Base-by-base conservation (phyloP, 805 yeast species). In the Brettanomyces nanus region DNA sequence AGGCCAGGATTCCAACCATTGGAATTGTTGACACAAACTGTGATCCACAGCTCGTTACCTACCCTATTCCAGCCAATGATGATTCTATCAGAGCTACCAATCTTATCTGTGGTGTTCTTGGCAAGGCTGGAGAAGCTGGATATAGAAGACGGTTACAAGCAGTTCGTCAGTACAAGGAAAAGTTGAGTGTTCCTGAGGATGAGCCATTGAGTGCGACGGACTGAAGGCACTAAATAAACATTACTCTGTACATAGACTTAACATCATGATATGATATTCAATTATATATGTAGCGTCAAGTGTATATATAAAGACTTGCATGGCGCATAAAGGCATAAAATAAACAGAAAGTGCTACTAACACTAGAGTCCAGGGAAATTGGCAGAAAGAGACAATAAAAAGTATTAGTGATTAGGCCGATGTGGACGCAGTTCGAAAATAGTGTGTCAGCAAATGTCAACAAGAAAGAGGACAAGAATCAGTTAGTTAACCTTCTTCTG, bases 21-120 rank as follows among this genome's bases (percentile, higher is more conserved):
- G 97, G 96, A 21, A 73, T 92, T 41, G 77, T 92, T 45, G 98
- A 92, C 62, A 89, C 97, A 18, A 90, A 92, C 61, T 78, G 83
- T 57, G 96, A 92, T 56, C 95, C 97, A 6, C 74, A 84, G 13
- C 64, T 82, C 48, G 84, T 90, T 38, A 86, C 96, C 2, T 92
- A 92, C 55, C 95, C 97, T 36, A 84, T 92, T 47, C 97, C 97
- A 14, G 95, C 95, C 45, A 92, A 92, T 57, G 97, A 92, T 58
- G 97, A 89, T 58, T 81, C 95, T 6, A 64, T 77, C 41, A 75
- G 98, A 59, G 74, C 95, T 6, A 77, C 82, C 7, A 80, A 85
- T 45, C 66, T 92, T 46, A 72, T 92, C 48, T 65, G 77, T 38
- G 97, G 97, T 42, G 79, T 89, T 15, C 68, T 92, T 44, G 79